Conservation (phyloP, 805 yeast genomes). For the Wickerhamomyces silvicola region DNA sequence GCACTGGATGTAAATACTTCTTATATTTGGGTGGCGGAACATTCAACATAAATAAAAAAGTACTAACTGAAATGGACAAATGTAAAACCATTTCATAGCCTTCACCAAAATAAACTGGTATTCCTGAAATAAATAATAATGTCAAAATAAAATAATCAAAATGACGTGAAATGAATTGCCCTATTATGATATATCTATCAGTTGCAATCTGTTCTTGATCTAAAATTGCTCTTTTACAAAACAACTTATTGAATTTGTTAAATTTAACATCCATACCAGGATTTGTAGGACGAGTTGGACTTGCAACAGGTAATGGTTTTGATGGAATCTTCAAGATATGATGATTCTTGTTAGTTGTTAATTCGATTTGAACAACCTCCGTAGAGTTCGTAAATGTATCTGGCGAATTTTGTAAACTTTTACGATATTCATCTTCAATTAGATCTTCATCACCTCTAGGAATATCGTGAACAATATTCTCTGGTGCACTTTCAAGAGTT, state of each 20-base stretch:
- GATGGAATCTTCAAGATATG: slow-evolving; percentile 4
- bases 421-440: slow-evolving; percentile 14
- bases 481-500: slow-evolving; percentile 2
- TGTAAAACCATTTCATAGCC: slow-evolving; percentile 59
- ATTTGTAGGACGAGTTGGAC: slow-evolving; percentile 7
- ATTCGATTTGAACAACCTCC: neutral
- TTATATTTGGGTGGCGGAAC: slow-evolving; percentile 40
- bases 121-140: slow-evolving; percentile 43
- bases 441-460: slow-evolving; percentile 21
- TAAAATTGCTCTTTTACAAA: slow-evolving; percentile 16
- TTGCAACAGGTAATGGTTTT: slow-evolving; percentile 16
- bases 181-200: slow-evolving; percentile 22
- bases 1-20: slow-evolving; percentile 62
- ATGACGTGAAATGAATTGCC: slow-evolving; percentile 34
- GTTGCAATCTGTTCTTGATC: slow-evolving; percentile 9
- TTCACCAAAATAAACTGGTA: slow-evolving; percentile 54
- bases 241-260: slow-evolving; percentile 9
- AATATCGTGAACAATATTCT: neutral
- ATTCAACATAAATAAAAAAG: slow-evolving; percentile 44
- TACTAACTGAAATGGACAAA: slow-evolving; percentile 49
- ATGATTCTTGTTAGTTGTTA: slow-evolving; percentile 3
- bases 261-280: slow-evolving; percentile 10
- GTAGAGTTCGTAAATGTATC: neutral
- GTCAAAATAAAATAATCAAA: slow-evolving; percentile 52
- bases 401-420: slow-evolving; percentile 8